These are phyloP conservation scores for Jaapia argillacea DNA, from an alignment of 768 basidiomycete genomes.

Conservation along the genomic window DNA sequence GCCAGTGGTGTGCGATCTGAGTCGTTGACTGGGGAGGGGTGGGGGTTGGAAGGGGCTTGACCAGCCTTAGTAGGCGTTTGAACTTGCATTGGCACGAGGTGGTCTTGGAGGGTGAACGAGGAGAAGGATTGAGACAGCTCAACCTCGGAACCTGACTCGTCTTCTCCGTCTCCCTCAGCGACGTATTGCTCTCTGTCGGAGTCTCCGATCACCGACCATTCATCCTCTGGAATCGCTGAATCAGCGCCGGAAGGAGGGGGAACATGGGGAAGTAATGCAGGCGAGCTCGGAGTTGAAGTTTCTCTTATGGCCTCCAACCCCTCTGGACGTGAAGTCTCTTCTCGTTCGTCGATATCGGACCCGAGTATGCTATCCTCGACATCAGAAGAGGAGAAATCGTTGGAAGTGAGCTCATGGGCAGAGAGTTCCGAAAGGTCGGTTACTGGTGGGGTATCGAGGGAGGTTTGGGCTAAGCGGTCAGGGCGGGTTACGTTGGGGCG, in stretches of 20 bases:
- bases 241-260: neutral
- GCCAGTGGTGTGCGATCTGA: too few species aligned
- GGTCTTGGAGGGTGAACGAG: neutral
- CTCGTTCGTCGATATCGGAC: constrained; percentile 28
- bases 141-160: neutral
- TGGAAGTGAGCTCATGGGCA: constrained; percentile 34
- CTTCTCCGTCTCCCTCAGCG: neutral
- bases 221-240: neutral
- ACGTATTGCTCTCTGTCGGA: too few species aligned
- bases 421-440: constrained; percentile 65
- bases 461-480: constrained; percentile 29
- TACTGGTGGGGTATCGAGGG: constrained; percentile 60
- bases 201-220: neutral
- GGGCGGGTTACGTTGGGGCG: constrained; percentile 66
- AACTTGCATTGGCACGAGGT: too few species aligned
- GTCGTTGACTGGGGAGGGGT: too few species aligned
- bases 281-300: neutral
- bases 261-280: neutral
- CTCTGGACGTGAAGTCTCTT: constrained; percentile 11
- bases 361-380: constrained; percentile 35
- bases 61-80: too few species aligned
- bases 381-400: constrained; percentile 42
- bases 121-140: neutral
- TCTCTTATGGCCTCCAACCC: neutral
- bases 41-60: too few species aligned